A percentile compares a stretch with the other conserved stretches of the same genome.
These are phyloP conservation scores for Flaveria sonorensis DNA, from an alignment of 129 eudicot species.

Conservation along the genomic window DNA sequence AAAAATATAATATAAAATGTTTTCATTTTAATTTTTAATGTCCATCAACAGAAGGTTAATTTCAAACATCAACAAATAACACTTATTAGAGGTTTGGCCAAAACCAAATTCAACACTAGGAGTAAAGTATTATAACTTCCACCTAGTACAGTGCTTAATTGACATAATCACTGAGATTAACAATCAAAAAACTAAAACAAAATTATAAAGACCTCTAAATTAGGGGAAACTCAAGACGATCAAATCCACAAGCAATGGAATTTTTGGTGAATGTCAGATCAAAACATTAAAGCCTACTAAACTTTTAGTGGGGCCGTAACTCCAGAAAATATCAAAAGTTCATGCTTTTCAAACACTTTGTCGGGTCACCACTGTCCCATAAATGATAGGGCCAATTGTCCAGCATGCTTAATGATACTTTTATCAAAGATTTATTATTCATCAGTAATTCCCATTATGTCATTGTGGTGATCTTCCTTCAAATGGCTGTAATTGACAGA, in stretches of 20 bases:
- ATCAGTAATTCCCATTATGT: not conserved
- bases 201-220: not conserved
- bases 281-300: not conserved
- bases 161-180: not conserved
- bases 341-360: not conserved
- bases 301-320: not conserved
- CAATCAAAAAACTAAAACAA: not conserved
- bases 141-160: not conserved
- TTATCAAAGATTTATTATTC: not conserved
- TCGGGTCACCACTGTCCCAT: not conserved
- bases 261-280: not conserved
- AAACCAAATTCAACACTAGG: not conserved
- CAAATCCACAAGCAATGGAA: not conserved
- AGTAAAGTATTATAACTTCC: not conserved
- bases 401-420: not conserved
- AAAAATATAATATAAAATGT: not conserved
- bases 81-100: not conserved
- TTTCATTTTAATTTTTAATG: not conserved
- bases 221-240: not conserved
- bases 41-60: not conserved
- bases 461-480: not conserved
- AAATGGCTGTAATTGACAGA: not conserved
- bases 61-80: slow-evolving; percentile 5
- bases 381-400: not conserved
- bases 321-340: not conserved